Evolutionary conservation across 805 yeast species (phyloP), one percentile per base, ranked within the genome.

Genomic region (Candida peoriensis): DNA sequence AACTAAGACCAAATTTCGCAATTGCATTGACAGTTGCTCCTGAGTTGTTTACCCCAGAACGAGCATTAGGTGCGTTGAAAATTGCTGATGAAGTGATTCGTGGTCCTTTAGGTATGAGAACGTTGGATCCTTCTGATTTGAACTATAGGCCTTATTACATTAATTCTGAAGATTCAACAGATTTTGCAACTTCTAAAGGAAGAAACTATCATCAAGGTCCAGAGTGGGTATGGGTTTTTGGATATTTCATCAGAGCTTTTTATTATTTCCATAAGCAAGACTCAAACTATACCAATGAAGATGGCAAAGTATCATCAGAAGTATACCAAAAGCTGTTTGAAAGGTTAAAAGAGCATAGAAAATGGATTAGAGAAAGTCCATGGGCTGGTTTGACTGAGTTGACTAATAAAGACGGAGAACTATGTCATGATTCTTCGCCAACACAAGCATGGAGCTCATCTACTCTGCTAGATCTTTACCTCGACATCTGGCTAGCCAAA

Each of bases 171-270:
- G 97, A 90, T 51, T 76, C 74, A 34, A 76, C 71, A 5, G 96
- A 90, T 58, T 93, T 88, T 69, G 87, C 94, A 1, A 88, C 97
- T 0, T 71, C 97, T 2, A 87, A 88, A 60, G 98, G 98, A 20
- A 74, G 97, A 50, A 93, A 93, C 61, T 90, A 90, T 57, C 98
- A 90, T 59, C 97, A 90, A 62, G 98, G 98, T 2, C 98, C 98
- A 3, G 98, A 93, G 56, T 90, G 98, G 98, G 83, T 85, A 22
- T 90, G 97, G 97, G 74, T 78, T 39, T 69, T 72, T 18, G 98
- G 98, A 3, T 88, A 77, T 58, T 90, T 87, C 54, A 61, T 93
- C 46, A 73, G 97, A 43, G 95, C 97, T 0, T 78, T 68, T 49
- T 63, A 74, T 24, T 57, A 63, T 30, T 76, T 81, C 53, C 76